Percentiles rank a stretch among this genome's conserved stretches.
phyloP scores from a whole-genome alignment of 768 basidiomycete species.

The Tephrocybe sp. region DNA sequence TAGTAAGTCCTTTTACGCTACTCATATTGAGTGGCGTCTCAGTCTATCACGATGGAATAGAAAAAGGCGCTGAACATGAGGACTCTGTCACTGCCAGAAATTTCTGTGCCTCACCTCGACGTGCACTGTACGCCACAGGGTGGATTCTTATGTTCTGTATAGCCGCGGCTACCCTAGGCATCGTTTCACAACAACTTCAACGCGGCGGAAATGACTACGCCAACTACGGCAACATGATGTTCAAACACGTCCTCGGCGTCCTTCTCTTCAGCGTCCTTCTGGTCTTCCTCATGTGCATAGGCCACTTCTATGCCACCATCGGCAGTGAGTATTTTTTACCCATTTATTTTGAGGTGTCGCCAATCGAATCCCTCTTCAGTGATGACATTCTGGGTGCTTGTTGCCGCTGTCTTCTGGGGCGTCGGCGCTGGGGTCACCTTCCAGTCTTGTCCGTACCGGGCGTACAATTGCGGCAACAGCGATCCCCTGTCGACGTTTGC shows the following conservation, averaged over 20 bases:
- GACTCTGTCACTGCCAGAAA: neutral
- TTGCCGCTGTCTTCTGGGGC: constrained; percentile 16
- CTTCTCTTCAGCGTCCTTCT: constrained; percentile 10
- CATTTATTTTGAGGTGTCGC: neutral
- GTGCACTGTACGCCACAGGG: neutral
- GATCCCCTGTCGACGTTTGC: constrained; percentile 6
- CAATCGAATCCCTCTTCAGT: neutral
- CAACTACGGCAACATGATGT: constrained; percentile 16
- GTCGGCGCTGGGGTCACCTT: constrained; percentile 10
- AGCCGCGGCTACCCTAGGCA: neutral
- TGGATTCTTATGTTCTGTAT: constrained; percentile 3
- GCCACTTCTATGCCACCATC: constrained; percentile 9
- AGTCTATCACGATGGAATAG: too few relatives aligned
- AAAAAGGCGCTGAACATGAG: too few relatives aligned
- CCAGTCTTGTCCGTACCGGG: constrained; percentile 12
- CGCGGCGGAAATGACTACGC: constrained; percentile 5
- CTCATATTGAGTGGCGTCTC: too few relatives aligned
- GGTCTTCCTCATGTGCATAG: constrained; percentile 12
- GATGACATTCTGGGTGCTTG: constrained; percentile 9
- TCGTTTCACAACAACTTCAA: constrained; percentile 14
- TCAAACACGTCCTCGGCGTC: constrained; percentile 15
- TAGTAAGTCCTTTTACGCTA: too few relatives aligned
- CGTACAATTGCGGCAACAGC: constrained; percentile 4
- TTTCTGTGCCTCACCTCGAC: neutral
- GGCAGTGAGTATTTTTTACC: constrained; percentile 4